These are phyloP conservation scores for Gaultheria prostrata DNA, from an alignment of 148 eudicot genomes.

Conservation along the genomic window DNA sequence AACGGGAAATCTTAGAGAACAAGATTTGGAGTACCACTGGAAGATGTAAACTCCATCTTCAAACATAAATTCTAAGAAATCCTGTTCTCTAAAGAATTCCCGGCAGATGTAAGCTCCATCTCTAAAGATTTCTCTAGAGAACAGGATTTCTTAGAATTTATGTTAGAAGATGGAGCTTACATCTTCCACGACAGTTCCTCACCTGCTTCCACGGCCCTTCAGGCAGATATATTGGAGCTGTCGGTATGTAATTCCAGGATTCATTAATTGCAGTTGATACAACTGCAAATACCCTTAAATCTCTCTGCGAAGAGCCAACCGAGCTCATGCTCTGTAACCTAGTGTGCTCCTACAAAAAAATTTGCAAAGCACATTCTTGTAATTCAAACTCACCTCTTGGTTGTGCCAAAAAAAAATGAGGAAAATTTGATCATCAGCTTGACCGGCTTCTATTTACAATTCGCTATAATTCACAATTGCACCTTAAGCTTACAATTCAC, in stretches of 20 bases:
- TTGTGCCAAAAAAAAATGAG: neutral
- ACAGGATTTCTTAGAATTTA: too few relatives aligned
- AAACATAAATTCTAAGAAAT: too few relatives aligned
- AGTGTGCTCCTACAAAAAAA: neutral
- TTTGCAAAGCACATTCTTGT: neutral
- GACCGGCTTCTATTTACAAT: neutral
- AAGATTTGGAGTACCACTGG: too few relatives aligned
- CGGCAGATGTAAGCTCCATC: too few relatives aligned
- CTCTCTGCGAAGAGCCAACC: slow-evolving; percentile 25
- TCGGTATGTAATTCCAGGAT: slow-evolving; percentile 55
- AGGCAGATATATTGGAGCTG: slow-evolving; percentile 89
- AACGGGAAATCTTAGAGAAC: too few relatives aligned
- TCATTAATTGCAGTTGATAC: slow-evolving; percentile 40
- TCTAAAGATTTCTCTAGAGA: too few relatives aligned
- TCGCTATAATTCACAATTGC: neutral
- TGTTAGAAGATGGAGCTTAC: too few relatives aligned
- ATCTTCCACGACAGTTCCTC: neutral
- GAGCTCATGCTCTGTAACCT: slow-evolving; percentile 33
- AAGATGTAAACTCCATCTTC: too few relatives aligned
- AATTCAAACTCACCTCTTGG: neutral
- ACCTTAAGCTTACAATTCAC: neutral
- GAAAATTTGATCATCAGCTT: neutral
- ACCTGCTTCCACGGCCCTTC: slow-evolving; percentile 97
- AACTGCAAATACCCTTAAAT: slow-evolving; percentile 35
- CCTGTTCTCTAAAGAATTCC: too few relatives aligned